Evolutionary conservation across 2,329 filamentous ascomycete species (phyloP).

Genomic region (Xylariaceae sp.): DNA sequence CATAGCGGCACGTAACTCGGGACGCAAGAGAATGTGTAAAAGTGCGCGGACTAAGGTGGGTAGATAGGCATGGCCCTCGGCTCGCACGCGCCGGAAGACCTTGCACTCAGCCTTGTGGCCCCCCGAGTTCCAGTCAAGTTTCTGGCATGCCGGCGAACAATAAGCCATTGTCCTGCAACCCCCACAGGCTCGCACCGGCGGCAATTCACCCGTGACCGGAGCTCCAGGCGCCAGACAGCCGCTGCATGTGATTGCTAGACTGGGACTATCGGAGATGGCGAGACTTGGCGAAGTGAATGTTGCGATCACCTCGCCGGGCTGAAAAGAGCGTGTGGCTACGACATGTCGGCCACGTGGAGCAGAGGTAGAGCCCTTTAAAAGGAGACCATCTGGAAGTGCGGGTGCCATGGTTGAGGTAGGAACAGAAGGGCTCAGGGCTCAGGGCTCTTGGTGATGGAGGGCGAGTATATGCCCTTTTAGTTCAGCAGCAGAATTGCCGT

Average conservation of each 20-base stretch:
- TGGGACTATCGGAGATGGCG: constrained; percentile 42
- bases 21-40: constrained; percentile 44
- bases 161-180: constrained; percentile 50
- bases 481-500: too few relatives aligned
- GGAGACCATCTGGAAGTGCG: constrained; percentile 9
- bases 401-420: background rate
- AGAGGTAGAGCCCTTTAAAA: constrained; percentile 3
- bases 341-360: constrained; percentile 41
- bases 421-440: background rate
- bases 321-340: constrained; percentile 37
- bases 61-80: constrained; percentile 33
- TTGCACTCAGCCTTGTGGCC: constrained; percentile 52
- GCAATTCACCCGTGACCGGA: constrained; percentile 20
- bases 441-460: too few relatives aligned
- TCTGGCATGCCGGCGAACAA: constrained; percentile 51
- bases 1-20: constrained; percentile 31
- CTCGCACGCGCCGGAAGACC: constrained; percentile 38
- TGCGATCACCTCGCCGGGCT: constrained; percentile 42
- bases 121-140: constrained; percentile 43
- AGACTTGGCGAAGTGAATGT: constrained; percentile 40
- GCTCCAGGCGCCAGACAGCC: constrained; percentile 38
- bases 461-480: too few relatives aligned
- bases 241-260: constrained; percentile 41
- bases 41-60: constrained; percentile 53
- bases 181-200: constrained; percentile 40